Percentiles rank a stretch among this genome's conserved stretches.
Conservation (phyloP, 441 rosid species). For the Jatropha podagrica region DNA sequence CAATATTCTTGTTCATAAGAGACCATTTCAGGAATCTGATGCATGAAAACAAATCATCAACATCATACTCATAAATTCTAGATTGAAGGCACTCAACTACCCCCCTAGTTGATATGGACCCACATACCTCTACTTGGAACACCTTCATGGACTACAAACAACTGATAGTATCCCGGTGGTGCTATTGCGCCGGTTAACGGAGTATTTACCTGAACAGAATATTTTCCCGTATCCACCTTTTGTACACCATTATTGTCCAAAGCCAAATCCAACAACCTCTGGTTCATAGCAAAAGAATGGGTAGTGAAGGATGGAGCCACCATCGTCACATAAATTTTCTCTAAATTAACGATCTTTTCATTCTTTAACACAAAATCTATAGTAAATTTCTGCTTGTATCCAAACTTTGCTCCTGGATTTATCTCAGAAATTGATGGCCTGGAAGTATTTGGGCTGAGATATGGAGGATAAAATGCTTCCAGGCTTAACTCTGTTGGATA, state of each 20-base stretch:
- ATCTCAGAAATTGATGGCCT: constrained; percentile 35
- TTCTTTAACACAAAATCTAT: constrained; percentile 33
- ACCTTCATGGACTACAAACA: constrained; percentile 62
- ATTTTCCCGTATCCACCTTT: constrained; percentile 34
- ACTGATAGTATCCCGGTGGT: constrained; percentile 74
- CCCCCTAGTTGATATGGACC: constrained; percentile 40
- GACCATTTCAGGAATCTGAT: too few relatives aligned
- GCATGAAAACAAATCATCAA: background rate
- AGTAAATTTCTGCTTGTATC: constrained; percentile 27
- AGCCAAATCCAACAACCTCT: constrained; percentile 62
- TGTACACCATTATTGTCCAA: constrained; percentile 20
- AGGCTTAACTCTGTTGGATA: constrained; percentile 80
- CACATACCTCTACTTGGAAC: constrained; percentile 67
- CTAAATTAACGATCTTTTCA: constrained; percentile 9
- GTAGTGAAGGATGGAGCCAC: constrained; percentile 75
- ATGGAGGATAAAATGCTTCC: constrained; percentile 72
- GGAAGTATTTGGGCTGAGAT: constrained; percentile 42
- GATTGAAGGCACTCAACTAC: constrained; percentile 14
- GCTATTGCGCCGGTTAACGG: constrained; percentile 53
- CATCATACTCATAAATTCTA: background rate
- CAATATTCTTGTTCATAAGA: too few relatives aligned
- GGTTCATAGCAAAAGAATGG: constrained; percentile 80
- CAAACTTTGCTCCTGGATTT: constrained; percentile 27
- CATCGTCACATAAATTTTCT: constrained; percentile 41
- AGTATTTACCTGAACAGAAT: constrained; percentile 40